Conservation (phyloP, 306 rosid species). For the Arachis stenosperma region DNA sequence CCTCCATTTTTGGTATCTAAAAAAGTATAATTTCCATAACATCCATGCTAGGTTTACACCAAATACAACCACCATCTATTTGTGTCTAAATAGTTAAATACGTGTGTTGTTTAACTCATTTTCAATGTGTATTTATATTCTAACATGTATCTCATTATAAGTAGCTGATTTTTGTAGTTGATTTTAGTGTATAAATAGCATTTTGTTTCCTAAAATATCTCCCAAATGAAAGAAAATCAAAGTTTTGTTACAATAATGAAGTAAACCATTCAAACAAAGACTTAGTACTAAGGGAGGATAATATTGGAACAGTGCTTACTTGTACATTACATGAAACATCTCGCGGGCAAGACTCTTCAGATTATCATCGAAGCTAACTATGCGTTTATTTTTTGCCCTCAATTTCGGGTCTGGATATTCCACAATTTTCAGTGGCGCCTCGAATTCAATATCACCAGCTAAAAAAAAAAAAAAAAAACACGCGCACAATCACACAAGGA, state of each 20-base stretch:
- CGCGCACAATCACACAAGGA: background rate
- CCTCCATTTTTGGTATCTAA: no score
- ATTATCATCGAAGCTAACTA: conserved; percentile 68
- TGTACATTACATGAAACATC: conserved; percentile 95
- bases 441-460: conserved; percentile 76
- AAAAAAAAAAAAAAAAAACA: background rate
- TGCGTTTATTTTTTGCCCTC: conserved; percentile 77
- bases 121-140: no score
- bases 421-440: conserved; percentile 68
- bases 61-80: no score
- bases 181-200: no score
- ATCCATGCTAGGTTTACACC: no score
- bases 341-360: conserved; percentile 72
- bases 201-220: no score
- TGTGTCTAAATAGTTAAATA: no score
- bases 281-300: background rate
- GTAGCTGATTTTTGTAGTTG: no score
- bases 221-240: no score
- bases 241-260: background rate
- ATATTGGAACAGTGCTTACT: conserved; percentile 49
- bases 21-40: no score
- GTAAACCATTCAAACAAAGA: background rate
- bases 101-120: no score
- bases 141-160: no score
- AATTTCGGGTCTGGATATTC: conserved; percentile 78